phyloP scores from a whole-genome alignment of 805 yeast species.

The Millerozyma acaciae region DNA sequence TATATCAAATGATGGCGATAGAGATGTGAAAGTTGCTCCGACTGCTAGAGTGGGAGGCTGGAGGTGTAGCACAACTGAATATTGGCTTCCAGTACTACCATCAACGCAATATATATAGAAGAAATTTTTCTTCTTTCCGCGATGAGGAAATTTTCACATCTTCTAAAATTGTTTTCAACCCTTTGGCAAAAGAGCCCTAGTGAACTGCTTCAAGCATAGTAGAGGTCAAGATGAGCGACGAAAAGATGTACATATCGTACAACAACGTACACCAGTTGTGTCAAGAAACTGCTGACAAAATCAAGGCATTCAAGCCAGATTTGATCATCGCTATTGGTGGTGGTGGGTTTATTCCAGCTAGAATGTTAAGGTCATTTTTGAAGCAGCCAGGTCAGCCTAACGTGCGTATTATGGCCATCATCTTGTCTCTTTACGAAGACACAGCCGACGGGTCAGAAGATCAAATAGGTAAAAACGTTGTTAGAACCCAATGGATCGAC shows the following conservation, averaged over 20 bases:
- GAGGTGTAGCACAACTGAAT: too few relatives aligned
- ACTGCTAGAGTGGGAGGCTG: too few relatives aligned
- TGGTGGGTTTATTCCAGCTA: slow-evolving; percentile 97
- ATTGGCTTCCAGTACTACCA: too few relatives aligned
- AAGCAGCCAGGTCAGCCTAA: slow-evolving; percentile 86
- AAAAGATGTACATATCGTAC: slow-evolving; percentile 71
- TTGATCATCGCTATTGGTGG: slow-evolving; percentile 95
- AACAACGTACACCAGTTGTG: slow-evolving; percentile 76
- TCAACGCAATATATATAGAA: too few relatives aligned
- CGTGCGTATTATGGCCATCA: slow-evolving; percentile 91
- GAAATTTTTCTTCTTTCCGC: too few relatives aligned
- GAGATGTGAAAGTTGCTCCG: too few relatives aligned
- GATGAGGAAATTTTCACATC: too few relatives aligned
- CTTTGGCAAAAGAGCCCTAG: too few relatives aligned
- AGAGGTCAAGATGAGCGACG: slow-evolving; percentile 12
- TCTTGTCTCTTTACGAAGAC: slow-evolving; percentile 87
- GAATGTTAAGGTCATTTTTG: slow-evolving; percentile 89
- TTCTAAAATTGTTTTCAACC: too few relatives aligned
- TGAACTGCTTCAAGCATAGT: too few relatives aligned
- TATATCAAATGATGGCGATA: too few relatives aligned
- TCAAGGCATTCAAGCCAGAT: slow-evolving; percentile 76
- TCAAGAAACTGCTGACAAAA: slow-evolving; percentile 56
- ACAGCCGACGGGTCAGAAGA: slow-evolving; percentile 58
- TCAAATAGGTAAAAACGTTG: slow-evolving; percentile 55
- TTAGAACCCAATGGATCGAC: slow-evolving; percentile 82